phyloP scores from a whole-genome alignment of 164 flowering plant genomes.

The Magnolia sinica region DNA sequence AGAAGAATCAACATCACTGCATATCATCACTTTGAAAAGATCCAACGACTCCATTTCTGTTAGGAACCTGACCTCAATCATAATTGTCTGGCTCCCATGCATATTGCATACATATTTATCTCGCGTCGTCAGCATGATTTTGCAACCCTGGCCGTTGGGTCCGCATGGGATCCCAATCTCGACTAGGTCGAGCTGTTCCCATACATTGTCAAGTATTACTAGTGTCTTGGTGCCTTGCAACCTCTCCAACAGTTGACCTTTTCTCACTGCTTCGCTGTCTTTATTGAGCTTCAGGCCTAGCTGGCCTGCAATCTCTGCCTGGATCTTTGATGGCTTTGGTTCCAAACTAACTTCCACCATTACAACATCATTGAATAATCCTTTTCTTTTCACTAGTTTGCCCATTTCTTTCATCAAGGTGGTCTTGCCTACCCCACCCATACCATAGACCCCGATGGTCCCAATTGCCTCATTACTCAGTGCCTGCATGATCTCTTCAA shows the following conservation, averaged over 20 bases:
- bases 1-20: background rate
- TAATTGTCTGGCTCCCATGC: constrained; percentile 11
- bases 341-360: constrained; percentile 4
- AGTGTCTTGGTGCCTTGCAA: constrained; percentile 14
- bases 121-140: constrained; percentile 23
- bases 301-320: constrained; percentile 7
- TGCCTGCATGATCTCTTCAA: background rate
- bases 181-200: constrained; percentile 21
- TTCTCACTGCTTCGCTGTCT: constrained; percentile 5
- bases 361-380: constrained; percentile 5
- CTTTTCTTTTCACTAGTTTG: constrained; percentile 1
- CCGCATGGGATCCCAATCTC: constrained; percentile 24
- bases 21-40: constrained; percentile 16
- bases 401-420: constrained; percentile 9
- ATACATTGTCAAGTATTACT: constrained; percentile 34
- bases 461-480: constrained; percentile 4
- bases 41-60: constrained; percentile 16
- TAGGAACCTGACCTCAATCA: constrained; percentile 1
- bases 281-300: background rate
- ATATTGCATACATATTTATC: constrained; percentile 4
- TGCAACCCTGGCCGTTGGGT: constrained; percentile 5
- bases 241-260: constrained; percentile 1
- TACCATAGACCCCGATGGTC: constrained; percentile 11
- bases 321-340: constrained; percentile 2
- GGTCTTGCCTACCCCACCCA: constrained; percentile 4